phyloP scores from a whole-genome alignment of 495 filamentous ascomycete genomes.

The Penicillium parvum region DNA sequence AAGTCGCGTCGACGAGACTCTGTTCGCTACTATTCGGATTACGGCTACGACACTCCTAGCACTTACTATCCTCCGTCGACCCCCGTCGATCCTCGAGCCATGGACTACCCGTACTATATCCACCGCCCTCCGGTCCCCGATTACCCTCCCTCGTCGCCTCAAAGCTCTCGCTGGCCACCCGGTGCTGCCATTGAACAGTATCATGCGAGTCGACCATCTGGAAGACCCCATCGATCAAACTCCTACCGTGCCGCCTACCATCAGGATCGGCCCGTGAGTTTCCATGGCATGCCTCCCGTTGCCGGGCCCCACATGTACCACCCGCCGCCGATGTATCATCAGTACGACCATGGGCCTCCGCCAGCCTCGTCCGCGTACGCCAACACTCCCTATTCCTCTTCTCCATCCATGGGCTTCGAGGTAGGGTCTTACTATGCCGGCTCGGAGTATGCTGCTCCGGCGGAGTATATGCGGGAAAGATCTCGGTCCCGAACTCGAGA shows the following conservation, averaged over 20 bases:
- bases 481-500: constrained; percentile 34
- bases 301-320: constrained; percentile 28
- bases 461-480: constrained; percentile 28
- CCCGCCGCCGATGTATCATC: constrained; percentile 14
- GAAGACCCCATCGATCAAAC: constrained; percentile 28
- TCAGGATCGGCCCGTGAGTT: constrained; percentile 40
- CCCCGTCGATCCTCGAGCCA: constrained; percentile 28
- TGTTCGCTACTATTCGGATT: constrained; percentile 25
- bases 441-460: constrained; percentile 19
- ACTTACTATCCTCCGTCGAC: constrained; percentile 28
- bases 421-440: constrained; percentile 24
- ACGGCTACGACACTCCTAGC: constrained; percentile 23
- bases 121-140: constrained; percentile 29
- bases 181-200: constrained; percentile 22
- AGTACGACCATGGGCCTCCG: constrained; percentile 36
- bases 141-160: constrained; percentile 29
- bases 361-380: constrained; percentile 34
- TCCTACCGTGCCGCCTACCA: constrained; percentile 36
- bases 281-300: constrained; percentile 37
- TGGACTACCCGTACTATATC: constrained; percentile 29
- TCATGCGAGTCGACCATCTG: constrained; percentile 23
- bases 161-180: constrained; percentile 23
- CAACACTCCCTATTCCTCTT: constrained; percentile 28
- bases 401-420: constrained; percentile 25
- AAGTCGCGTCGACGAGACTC: constrained; percentile 35